Evolutionary conservation across 1,284 basidiomycete genomes (phyloP).

Genomic region (Rhodotorula sp.): DNA sequence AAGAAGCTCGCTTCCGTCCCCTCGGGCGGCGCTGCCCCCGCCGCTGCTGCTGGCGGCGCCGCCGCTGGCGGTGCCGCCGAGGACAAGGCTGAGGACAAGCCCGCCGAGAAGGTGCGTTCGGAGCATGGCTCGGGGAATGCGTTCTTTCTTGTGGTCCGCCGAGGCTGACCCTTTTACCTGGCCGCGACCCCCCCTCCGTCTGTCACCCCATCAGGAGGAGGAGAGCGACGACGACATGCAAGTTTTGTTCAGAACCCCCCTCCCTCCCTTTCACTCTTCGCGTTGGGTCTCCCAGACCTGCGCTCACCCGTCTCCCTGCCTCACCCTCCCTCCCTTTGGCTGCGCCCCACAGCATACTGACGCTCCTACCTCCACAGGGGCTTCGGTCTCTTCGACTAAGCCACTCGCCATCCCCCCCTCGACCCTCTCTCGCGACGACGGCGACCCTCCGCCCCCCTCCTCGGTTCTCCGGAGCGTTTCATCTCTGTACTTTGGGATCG

Average conservation of each 20-base stretch:
- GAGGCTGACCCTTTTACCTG: no score
- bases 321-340: background rate
- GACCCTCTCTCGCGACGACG: background rate
- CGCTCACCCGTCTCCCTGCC: background rate
- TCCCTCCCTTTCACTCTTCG: no score
- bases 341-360: background rate
- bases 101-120: slow-evolving; percentile 67
- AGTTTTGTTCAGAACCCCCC: no score
- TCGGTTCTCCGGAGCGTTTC: no score
- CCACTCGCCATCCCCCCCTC: background rate
- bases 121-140: slow-evolving; percentile 25
- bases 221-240: no score
- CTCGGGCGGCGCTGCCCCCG: slow-evolving; percentile 53
- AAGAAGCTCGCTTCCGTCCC: slow-evolving; percentile 89
- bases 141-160: no score
- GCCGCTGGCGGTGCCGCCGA: slow-evolving; percentile 66
- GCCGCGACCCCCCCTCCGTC: no score
- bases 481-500: no score
- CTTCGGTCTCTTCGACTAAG: slow-evolving; percentile 4
- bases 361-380: background rate
- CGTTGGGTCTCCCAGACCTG: background rate
- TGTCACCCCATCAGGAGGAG: no score
- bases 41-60: slow-evolving; percentile 61
- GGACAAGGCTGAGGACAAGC: slow-evolving; percentile 69
- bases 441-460: no score